These are phyloP conservation scores for Novakomyces olei DNA, from an alignment of 805 yeast genomes.

Conservation along the genomic window DNA sequence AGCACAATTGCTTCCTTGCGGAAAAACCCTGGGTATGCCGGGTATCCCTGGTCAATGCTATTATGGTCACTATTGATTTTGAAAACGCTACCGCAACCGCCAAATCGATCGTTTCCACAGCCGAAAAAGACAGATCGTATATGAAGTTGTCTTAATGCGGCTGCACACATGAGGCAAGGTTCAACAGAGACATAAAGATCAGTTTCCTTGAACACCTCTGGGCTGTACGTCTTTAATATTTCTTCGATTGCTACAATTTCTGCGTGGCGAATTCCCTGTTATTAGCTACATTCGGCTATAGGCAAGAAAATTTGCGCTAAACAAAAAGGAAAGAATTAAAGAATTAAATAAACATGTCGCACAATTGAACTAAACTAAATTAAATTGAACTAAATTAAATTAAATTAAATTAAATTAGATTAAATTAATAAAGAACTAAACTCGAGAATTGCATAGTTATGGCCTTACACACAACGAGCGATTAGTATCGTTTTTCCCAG, in stretches of 20 bases:
- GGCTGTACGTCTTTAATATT: conserved; percentile 20
- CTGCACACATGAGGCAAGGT: conserved; percentile 96
- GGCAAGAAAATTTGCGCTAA: not conserved
- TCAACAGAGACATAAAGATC: conserved; percentile 84
- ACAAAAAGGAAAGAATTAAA: not conserved
- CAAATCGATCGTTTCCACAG: conserved; percentile 85
- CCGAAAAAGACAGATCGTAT: conserved; percentile 64
- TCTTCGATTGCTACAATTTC: conserved; percentile 62
- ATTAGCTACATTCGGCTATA: not conserved
- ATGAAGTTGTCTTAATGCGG: conserved; percentile 63
- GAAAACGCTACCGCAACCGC: conserved; percentile 83
- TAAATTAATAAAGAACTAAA: not conserved
- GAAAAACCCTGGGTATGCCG: conserved; percentile 52
- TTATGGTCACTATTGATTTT: conserved; percentile 27
- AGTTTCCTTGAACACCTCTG: conserved; percentile 26
- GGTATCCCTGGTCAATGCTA: conserved; percentile 20
- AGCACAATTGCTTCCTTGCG: conserved; percentile 66
- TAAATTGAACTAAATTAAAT: too few relatives aligned
- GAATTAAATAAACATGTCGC: too few relatives aligned
- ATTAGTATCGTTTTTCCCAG: conserved; percentile 75
- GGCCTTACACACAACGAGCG: conserved; percentile 35
- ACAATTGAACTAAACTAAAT: too few relatives aligned
- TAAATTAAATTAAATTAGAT: too few relatives aligned
- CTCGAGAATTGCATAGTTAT: not conserved
- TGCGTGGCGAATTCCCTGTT: conserved; percentile 66